These are phyloP conservation scores for Saccharomycopsis fermentans DNA, from an alignment of 805 yeast species.

Conservation along the genomic window DNA sequence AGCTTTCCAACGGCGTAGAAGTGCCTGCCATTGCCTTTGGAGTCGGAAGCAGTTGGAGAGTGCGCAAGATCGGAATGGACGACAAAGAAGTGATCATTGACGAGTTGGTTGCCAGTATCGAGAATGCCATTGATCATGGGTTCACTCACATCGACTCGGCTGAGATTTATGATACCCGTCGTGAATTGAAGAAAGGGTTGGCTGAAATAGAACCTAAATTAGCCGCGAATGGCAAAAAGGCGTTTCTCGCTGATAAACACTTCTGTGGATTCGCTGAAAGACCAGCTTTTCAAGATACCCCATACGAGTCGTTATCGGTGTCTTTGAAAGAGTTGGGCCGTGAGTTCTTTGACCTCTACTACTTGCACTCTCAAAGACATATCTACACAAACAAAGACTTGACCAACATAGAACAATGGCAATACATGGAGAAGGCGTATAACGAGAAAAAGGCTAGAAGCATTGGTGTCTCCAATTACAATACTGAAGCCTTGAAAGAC, in stretches of 20 bases:
- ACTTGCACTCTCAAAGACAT: conserved; percentile 39
- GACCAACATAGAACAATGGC: conserved; percentile 37
- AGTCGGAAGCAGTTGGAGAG: conserved; percentile 50
- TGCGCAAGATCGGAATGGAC: conserved; percentile 20
- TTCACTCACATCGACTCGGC: conserved; percentile 51
- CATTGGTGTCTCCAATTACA: conserved; percentile 55
- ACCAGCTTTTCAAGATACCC: conserved; percentile 25
- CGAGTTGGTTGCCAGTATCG: conserved; percentile 26
- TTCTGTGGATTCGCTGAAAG: conserved; percentile 25
- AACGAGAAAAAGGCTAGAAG: conserved; percentile 45
- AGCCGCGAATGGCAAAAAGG: conserved; percentile 27
- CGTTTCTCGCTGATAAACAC: conserved; percentile 48
- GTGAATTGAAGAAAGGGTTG: conserved; percentile 42
- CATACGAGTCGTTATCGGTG: conserved; percentile 31
- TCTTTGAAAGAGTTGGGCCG: conserved; percentile 31
- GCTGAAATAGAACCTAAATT: conserved; percentile 34
- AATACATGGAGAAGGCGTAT: conserved; percentile 36
- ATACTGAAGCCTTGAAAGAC: conserved; percentile 34
- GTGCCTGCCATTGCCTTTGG: conserved; percentile 44
- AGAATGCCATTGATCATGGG: conserved; percentile 32
- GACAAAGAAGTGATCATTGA: conserved; percentile 11
- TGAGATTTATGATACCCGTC: conserved; percentile 43
- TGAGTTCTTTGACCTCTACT: conserved; percentile 43
- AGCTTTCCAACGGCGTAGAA: conserved; percentile 29
- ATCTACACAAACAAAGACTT: conserved; percentile 22